Base-by-base conservation (phyloP, 192 early-diverging fungal species). In the Backusella australiensis region DNA sequence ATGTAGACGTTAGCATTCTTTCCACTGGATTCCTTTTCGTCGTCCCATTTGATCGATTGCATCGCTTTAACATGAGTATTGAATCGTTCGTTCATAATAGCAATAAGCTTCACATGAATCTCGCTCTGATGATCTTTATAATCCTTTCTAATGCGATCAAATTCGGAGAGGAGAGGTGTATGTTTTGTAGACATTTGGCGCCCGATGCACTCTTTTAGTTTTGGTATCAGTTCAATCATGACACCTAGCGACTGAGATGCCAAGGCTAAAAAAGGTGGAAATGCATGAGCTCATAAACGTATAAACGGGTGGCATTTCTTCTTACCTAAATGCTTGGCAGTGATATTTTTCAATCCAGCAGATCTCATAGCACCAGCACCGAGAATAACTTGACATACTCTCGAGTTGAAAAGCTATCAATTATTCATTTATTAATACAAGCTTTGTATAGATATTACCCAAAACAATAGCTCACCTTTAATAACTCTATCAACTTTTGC, bases 281-380 rank as follows among this genome's bases (percentile, higher is more conserved):
- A 69, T 26, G 41, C 14, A 71, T 44, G 11, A 49, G 46, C 38
- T 21, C 38, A 6, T 21, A 78, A 59, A 66, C 8, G 75, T 32
- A 15, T 39, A 17, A 63, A 26, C 34, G 44, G 4, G 17, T 65
- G 8, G 23, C 59, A 69, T 1, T 56, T 23, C 6, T 21, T 39
- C 78, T 66, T 85, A 94, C 93, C 90, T 69, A 99, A 84, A 82
- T 99, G 98, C 71, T 96, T 96, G 11, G 98, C 98, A 3, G 96
- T 94, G 36, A 99, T 99, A 80, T 95, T 97, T 73, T 97, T 96
- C 26, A 99, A 82, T 23, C 98, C 98, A 11, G 96, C 97, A n/a
- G 97, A 98, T 34, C 90, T 88, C 89, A 96, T 95, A 0, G 98
- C 98, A 1, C 98, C 98, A 7, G 97, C 97, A 6, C 97, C 98